phyloP scores from a whole-genome alignment of 139 green algal species.

The Chlamydomonas schloesseri region DNA sequence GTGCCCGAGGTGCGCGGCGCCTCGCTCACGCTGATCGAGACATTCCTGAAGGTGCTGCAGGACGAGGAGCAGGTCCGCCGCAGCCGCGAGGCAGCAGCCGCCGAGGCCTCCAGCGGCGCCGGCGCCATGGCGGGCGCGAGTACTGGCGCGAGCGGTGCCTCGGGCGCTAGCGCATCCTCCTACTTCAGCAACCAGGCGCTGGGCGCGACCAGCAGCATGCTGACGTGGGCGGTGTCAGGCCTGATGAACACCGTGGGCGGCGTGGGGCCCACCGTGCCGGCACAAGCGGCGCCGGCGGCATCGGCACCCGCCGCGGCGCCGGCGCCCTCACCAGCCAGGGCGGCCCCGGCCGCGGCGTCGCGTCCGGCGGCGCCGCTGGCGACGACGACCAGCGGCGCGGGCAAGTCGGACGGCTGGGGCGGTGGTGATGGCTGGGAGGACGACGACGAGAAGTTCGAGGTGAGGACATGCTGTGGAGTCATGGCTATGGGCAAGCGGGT shows the following conservation, averaged over 20 bases:
- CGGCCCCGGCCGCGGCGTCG: neutral
- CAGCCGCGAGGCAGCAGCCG: slow-evolving; percentile 13
- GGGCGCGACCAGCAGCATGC: slow-evolving; percentile 45
- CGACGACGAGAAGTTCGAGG: slow-evolving; percentile 43
- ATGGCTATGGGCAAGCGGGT: too few species aligned
- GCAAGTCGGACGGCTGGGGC: neutral
- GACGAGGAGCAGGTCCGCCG: slow-evolving; percentile 32
- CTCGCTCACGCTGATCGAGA: slow-evolving; percentile 59
- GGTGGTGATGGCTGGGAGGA: slow-evolving; percentile 43
- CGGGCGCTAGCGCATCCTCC: neutral
- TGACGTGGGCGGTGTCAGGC: slow-evolving; percentile 65
- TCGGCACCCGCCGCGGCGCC: neutral
- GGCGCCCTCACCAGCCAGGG: neutral
- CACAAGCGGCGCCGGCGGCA: neutral
- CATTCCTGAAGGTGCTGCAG: slow-evolving; percentile 55
- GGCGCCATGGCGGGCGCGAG: neutral
- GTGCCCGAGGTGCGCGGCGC: slow-evolving; percentile 71
- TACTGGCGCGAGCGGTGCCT: too few species aligned
- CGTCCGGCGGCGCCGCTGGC: neutral
- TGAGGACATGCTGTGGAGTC: too few species aligned
- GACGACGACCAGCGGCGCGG: neutral
- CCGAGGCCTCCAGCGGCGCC: neutral
- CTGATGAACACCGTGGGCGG: slow-evolving; percentile 42
- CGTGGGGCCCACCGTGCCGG: neutral
- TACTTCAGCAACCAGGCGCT: neutral